These are phyloP conservation scores for Suillus ampliporus DNA, from an alignment of 768 basidiomycete species.

Conservation along the genomic window DNA sequence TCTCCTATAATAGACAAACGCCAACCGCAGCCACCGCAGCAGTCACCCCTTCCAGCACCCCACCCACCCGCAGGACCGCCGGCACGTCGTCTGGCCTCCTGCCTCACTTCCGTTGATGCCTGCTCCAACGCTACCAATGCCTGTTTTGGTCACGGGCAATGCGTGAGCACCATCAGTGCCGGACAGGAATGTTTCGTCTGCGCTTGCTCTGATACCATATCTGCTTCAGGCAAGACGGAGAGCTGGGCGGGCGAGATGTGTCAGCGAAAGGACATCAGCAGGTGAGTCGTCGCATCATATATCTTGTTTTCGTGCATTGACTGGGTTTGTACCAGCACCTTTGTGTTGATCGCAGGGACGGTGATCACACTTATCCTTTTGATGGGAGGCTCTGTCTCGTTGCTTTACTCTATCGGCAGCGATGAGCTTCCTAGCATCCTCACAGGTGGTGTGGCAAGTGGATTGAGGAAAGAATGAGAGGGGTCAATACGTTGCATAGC, in stretches of 20 bases:
- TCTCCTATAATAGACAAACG: conserved; percentile 41
- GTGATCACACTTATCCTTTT: conserved; percentile 67
- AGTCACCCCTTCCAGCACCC: conserved; percentile 52
- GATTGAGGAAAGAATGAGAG: conserved; percentile 56
- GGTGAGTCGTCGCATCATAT: conserved; percentile 53
- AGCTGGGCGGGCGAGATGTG: conserved; percentile 80
- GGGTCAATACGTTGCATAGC: background rate
- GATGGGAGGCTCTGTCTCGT: conserved; percentile 66
- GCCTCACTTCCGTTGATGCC: conserved; percentile 56
- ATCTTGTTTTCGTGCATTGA: background rate
- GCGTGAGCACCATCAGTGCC: conserved; percentile 62
- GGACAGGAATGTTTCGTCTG: conserved; percentile 59
- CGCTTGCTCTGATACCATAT: conserved; percentile 51
- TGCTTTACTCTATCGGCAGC: conserved; percentile 67
- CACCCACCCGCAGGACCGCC: conserved; percentile 51
- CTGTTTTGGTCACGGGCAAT: conserved; percentile 77
- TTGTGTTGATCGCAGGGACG: conserved; percentile 76
- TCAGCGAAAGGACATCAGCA: conserved; percentile 80
- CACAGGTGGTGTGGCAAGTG: conserved; percentile 58
- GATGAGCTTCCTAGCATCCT: conserved; percentile 77
- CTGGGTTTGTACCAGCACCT: conserved; percentile 54
- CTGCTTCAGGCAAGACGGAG: conserved; percentile 59
- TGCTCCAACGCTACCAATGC: conserved; percentile 67
- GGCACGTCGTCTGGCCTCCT: conserved; percentile 64
- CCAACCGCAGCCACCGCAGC: conserved; percentile 46